Evolutionary conservation across 345 rosid species (phyloP), one percentile per base, ranked within the genome.

Genomic region (Euphorbia tirucalli): DNA sequence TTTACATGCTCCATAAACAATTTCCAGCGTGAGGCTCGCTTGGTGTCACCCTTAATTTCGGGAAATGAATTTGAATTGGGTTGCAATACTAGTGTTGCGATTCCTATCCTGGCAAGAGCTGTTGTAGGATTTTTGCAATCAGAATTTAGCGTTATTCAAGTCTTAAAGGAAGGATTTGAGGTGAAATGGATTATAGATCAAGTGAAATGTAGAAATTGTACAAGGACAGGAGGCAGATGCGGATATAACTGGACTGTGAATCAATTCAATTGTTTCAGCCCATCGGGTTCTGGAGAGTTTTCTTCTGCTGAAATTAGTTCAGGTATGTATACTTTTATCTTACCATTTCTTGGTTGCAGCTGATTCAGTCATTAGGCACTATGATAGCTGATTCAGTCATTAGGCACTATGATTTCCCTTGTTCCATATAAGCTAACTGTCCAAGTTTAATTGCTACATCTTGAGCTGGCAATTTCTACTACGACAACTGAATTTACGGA

Each of bases 141-240:
- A 19, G 46, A 61, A 25, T 11, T 61, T 25, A 35, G 5, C 11
- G 65, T 32, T 35, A 11, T 32, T 21, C 46, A 61, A 35, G 46
- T 61, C 10, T 25, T 61, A n/a, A 32, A 32, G 19, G 65, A 61
- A 61, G 65, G 65, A 22, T 61, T 61, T 32, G 65, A 61, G 65
- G 15, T 61, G 16, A 32, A 25, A 46, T 61, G 65, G 65, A 32
- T 32, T 35, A 3, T n/a, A 18, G 65, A 32, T 61, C 65, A 61
- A 61, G 14, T 18, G 21, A 61, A 61, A n/a, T 61, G 65, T 18
- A 35, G 25, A 32, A 19, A 61, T 6, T 32, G 65, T 61, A 3
- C 13, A 19, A 32, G 24, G 3, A 32, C 44, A 19, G 25, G 46
- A 16, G 65, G 65, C 1, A 61, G 65, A 32, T 61, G 65, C 16